These are phyloP conservation scores for Pichia nakasei DNA, from an alignment of 805 yeast species.

Conservation along the genomic window DNA sequence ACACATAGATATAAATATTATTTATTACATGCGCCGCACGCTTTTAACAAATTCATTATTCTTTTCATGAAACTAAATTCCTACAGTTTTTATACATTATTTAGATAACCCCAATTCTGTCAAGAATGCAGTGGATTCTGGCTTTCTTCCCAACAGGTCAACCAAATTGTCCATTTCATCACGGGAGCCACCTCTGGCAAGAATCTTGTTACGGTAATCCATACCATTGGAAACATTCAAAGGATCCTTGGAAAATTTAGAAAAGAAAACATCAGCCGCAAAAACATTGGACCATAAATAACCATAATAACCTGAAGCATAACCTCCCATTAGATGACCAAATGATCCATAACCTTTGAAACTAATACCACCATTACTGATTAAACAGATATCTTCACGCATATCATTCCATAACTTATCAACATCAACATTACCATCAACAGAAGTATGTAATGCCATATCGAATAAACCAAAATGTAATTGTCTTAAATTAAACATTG, in stretches of 20 bases:
- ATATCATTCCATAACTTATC: slow-evolving; percentile 53
- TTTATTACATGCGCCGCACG: too few species aligned
- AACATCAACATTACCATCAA: slow-evolving; percentile 42
- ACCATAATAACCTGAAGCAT: slow-evolving; percentile 82
- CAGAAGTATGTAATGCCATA: slow-evolving; percentile 52
- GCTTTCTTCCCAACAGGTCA: slow-evolving; percentile 68
- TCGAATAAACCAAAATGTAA: slow-evolving; percentile 74
- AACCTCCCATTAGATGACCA: slow-evolving; percentile 78
- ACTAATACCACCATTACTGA: slow-evolving; percentile 43
- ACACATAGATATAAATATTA: too few species aligned
- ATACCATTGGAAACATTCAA: slow-evolving; percentile 53
- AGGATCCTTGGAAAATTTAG: slow-evolving; percentile 61
- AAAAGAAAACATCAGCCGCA: slow-evolving; percentile 74
- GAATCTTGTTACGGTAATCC: slow-evolving; percentile 58
- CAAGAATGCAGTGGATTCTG: slow-evolving; percentile 65
- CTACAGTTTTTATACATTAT: neutral
- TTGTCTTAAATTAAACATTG: slow-evolving; percentile 63
- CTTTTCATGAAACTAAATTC: too few species aligned
- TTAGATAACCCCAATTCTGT: slow-evolving; percentile 45
- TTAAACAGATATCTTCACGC: slow-evolving; percentile 53
- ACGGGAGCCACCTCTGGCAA: slow-evolving; percentile 64
- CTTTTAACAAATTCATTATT: too few species aligned
- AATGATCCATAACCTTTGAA: slow-evolving; percentile 70
- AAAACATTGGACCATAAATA: slow-evolving; percentile 80
- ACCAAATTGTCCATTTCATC: slow-evolving; percentile 58